phyloP scores from a whole-genome alignment of 164 flowering plant species.

The Platanus orientalis region DNA sequence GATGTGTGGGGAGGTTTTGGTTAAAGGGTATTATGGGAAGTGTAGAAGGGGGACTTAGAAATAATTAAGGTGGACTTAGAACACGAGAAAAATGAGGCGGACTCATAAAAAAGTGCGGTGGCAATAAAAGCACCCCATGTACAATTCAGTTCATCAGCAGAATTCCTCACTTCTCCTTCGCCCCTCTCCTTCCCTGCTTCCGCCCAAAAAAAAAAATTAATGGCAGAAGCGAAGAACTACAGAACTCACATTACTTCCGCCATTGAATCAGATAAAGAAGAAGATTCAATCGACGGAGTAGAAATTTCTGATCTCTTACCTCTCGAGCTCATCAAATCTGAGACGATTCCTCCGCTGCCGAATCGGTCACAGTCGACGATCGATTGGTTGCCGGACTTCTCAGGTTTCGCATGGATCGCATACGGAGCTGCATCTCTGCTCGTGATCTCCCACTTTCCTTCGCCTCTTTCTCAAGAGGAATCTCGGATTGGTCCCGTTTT shows the following conservation, averaged over 20 bases:
- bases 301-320: conserved; percentile 40
- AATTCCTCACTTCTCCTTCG: too few species aligned
- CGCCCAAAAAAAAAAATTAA: too few species aligned
- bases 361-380: conserved; percentile 37
- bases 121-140: too few species aligned
- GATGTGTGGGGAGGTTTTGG: too few species aligned
- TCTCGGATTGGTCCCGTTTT: conserved; percentile 55
- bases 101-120: too few species aligned
- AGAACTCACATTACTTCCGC: neutral
- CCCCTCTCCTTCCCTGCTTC: too few species aligned
- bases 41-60: too few species aligned
- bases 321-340: conserved; percentile 53
- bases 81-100: too few species aligned
- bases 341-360: conserved; percentile 62
- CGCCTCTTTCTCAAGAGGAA: conserved; percentile 51
- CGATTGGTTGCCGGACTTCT: conserved; percentile 68
- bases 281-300: neutral
- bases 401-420: conserved; percentile 83
- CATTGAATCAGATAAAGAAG: neutral
- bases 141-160: too few species aligned
- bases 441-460: conserved; percentile 84
- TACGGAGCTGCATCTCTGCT: conserved; percentile 84
- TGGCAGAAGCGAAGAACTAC: neutral
- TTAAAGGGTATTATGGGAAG: too few species aligned
- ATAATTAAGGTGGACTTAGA: too few species aligned